Conservation (phyloP, 2,329 filamentous ascomycete genomes). For the Epichloe elymi region DNA sequence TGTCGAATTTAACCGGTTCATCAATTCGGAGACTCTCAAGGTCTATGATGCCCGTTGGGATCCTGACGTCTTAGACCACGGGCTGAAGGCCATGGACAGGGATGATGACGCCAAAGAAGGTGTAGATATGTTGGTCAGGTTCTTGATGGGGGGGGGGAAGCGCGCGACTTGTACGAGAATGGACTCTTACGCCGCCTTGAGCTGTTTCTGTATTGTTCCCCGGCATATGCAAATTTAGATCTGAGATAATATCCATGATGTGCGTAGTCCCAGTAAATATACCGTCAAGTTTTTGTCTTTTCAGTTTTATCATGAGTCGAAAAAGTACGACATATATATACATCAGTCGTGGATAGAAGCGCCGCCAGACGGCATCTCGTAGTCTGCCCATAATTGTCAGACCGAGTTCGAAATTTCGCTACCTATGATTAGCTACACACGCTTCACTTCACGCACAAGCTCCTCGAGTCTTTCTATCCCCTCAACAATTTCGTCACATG, state of each 20-base stretch:
- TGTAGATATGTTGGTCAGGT: neutral
- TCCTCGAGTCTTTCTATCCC: slow-evolving; percentile 49
- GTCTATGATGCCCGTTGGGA: neutral
- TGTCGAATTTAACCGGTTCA: neutral
- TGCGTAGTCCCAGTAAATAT: too few species aligned
- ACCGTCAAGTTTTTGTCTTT: too few species aligned
- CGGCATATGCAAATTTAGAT: too few species aligned
- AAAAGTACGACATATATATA: too few species aligned
- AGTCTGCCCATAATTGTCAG: neutral
- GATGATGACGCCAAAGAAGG: neutral
- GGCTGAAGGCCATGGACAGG: neutral
- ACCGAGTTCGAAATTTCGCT: neutral
- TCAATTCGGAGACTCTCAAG: neutral
- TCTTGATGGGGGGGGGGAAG: neutral
- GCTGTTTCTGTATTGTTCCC: neutral
- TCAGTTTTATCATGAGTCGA: too few species aligned
- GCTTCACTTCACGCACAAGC: neutral
- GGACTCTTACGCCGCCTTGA: neutral
- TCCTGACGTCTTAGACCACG: neutral
- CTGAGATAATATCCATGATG: too few species aligned
- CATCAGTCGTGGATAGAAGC: too few species aligned
- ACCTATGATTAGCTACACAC: neutral
- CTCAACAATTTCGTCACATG: slow-evolving; percentile 50
- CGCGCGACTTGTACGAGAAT: neutral
- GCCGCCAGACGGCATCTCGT: too few species aligned